Evolutionary conservation across 345 rosid species (phyloP), one percentile per base, ranked within the genome.

Genomic region (Rhodamnia argentea): DNA sequence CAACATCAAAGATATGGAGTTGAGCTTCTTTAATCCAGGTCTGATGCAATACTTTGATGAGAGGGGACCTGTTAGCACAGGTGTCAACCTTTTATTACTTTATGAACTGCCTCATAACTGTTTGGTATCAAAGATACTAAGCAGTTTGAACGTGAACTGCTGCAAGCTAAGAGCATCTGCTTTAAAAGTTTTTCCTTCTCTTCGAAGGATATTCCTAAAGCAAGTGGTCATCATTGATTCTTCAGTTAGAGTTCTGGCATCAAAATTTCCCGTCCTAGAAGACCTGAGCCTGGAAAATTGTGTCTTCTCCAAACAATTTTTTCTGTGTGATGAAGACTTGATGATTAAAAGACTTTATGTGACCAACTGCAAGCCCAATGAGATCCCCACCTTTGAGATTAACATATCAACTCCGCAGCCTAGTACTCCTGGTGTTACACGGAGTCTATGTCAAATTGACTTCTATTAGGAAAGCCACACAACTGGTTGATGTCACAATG

Each of bases 281-380:
- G 86, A 88, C 86, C 52, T 88, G 22, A 84, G 50, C 83, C 75
- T 86, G 86, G 88, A 86, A 84, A 52, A 53, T 58, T 84, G 89
- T 54, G 22, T 84, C 57, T 27, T 88, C 64, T 40, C 86, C 44
- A 58, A 59, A 57, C 84, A 84, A 53, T 81, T 88, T 86, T 83
- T 88, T 14, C 82, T 86, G 52, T 76, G 89, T 12, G 58, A 62
- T 20, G 86, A 78, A 47, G 86, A 88, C 52, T 74, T 78, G 82
- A 59, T 74, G 86, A 81, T 86, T 78, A 60, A 88, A 84, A 52
- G 56, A 76, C 55, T 88, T 20, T 40, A 78, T 85, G 32, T 88
- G 58, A 27, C 82, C 23, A 29, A 84, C 60, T 84, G 89, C 60
- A 32, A 82, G 60, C 54, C 82, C 51, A 57, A 27, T n/a, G 85